A percentile compares a stretch with the other conserved stretches of the same genome.
These are phyloP conservation scores for Acorus calamus DNA, from an alignment of 106 monocot genomes.

Conservation along the genomic window DNA sequence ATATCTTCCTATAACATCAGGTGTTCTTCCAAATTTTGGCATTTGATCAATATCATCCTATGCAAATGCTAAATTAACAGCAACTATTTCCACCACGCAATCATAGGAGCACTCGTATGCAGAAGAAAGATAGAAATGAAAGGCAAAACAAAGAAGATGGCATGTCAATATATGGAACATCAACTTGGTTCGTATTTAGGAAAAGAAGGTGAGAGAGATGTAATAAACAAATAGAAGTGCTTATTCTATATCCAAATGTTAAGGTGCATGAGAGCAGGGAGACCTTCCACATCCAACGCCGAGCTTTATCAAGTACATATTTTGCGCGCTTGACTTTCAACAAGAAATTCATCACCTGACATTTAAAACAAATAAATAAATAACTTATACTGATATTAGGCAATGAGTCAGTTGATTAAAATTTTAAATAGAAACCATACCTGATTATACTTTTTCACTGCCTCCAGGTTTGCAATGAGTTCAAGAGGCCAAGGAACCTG, in stretches of 20 bases:
- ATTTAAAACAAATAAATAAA: no score
- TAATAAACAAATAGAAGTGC: background rate
- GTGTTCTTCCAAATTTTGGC: no score
- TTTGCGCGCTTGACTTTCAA: conserved; percentile 91
- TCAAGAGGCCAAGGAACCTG: conserved; percentile 98
- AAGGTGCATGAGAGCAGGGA: background rate
- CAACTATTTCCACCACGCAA: no score
- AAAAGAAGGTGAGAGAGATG: background rate
- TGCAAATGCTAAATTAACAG: no score
- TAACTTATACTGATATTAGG: no score
- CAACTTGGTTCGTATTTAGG: background rate
- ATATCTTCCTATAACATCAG: no score
- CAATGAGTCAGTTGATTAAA: background rate
- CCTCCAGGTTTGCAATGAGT: conserved; percentile 73
- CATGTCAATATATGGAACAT: no score
- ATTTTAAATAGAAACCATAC: conserved; percentile 17
- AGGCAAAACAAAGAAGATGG: no score
- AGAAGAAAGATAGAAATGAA: no score
- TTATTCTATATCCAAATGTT: background rate
- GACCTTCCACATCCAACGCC: conserved; percentile 98
- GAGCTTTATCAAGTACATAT: conserved; percentile 80
- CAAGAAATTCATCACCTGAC: conserved; percentile 81
- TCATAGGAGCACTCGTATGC: no score
- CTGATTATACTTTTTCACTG: conserved; percentile 90
- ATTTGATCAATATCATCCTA: no score